Evolutionary conservation across 352 stramenopile species (phyloP), one percentile per base, ranked within the genome.

Genomic region (Sclerospora graminicola): DNA sequence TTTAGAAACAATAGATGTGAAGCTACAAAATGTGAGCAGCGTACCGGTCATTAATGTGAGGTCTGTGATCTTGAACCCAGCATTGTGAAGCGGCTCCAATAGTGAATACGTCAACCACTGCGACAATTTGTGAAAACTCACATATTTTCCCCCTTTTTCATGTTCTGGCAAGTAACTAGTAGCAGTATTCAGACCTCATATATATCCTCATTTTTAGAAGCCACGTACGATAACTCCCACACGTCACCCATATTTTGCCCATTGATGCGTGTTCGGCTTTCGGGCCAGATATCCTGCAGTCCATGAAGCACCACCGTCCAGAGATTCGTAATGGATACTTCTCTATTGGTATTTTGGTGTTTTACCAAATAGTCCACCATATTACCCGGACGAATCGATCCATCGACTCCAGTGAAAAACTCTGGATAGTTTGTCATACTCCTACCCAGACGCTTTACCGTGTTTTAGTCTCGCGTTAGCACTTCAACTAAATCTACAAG

Each of bases 51-150:
- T 88, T 42, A 84, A 57, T 24, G 82, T 67, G 5, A 86, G 64
- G 18, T 92, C 71, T 21, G 66, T 88, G 36, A 92, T 73, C 37
- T 77, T 79, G 21, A 92, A 66, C 0, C 77, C 76, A n/a, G 75
- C 74, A n/a, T 84, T 68, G 57, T 86, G 68, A 19, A 91, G 56
- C 0, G 82, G 82, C 48, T 94, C 82, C 70, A 94, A 89, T 13
- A 94, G 54, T 8, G 79, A 91, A 58, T 91, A 94, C 14, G 82
- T 92, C 37, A 91, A 52, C 82, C 82, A 94, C 59, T 94, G 82
- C 7, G 79, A 89, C 5, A 94, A 66, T 61, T 94, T 94, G 63
- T 94, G 82, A 51, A 94, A 94, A 48, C 76, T 84, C 23, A 94
- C 78, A 29, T 82, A 76, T 27, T 79, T 82, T 13, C 61, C 66